A percentile compares a stretch with the other conserved stretches of the same genome.
Evolutionary conservation across 148 eudicot species (phyloP).

Genomic region (Fagopyrum esculentum): DNA sequence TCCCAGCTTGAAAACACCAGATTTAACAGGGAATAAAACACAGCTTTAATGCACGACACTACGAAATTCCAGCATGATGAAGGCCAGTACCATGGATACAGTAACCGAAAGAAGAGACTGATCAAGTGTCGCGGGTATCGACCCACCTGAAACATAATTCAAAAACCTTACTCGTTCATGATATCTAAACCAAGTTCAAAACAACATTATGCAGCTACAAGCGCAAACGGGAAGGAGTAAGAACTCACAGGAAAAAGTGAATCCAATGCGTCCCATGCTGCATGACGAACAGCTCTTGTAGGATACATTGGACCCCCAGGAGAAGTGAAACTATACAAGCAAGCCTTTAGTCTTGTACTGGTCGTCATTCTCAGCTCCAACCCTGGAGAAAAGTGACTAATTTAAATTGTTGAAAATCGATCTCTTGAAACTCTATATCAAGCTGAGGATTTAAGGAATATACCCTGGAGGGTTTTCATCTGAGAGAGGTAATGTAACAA

Average conservation of each 20-base stretch:
- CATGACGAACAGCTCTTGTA: slow-evolving; percentile 94
- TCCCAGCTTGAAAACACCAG: slow-evolving; percentile 66
- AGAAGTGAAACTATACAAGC: slow-evolving; percentile 93
- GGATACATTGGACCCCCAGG: slow-evolving; percentile 99
- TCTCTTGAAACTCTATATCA: background rate
- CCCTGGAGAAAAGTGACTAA: slow-evolving; percentile 32
- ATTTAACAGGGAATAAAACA: slow-evolving; percentile 49
- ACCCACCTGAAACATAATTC: slow-evolving; percentile 49
- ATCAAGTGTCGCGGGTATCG: slow-evolving; percentile 83
- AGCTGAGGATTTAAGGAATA: background rate
- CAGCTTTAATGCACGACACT: slow-evolving; percentile 50
- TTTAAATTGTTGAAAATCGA: background rate
- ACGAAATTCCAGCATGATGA: slow-evolving; percentile 93
- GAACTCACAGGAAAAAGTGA: slow-evolving; percentile 86
- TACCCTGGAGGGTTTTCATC: slow-evolving; percentile 70
- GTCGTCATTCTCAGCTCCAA: slow-evolving; percentile 86
- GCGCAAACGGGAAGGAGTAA: background rate
- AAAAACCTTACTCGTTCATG: background rate
- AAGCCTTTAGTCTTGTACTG: slow-evolving; percentile 84
- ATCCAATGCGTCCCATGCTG: slow-evolving; percentile 92
- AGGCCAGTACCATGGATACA: slow-evolving; percentile 99
- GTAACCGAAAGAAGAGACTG: slow-evolving; percentile 79
- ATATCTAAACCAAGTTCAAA: background rate
- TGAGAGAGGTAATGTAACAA: slow-evolving; percentile 83
- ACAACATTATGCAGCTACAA: background rate